Percentiles rank a stretch among this genome's conserved stretches.
These are phyloP conservation scores for Linum usitatissimum DNA, from an alignment of 345 rosid genomes.

Conservation along the genomic window DNA sequence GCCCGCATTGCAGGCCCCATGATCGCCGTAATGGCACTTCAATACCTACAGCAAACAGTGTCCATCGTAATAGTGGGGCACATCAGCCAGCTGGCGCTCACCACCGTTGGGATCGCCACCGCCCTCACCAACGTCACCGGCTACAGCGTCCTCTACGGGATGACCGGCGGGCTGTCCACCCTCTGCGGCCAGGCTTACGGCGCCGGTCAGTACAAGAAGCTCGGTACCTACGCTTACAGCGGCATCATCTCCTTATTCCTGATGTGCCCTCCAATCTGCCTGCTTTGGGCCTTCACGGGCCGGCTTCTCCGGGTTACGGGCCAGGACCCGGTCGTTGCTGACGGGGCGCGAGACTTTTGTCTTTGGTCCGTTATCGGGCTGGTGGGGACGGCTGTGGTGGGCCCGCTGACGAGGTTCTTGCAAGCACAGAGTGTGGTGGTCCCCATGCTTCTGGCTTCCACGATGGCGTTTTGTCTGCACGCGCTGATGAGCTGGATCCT, in stretches of 20 bases:
- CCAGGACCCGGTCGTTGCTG: neutral
- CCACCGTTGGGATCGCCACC: neutral
- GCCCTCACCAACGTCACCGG: constrained; percentile 2
- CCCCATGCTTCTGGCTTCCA: neutral
- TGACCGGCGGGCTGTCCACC: neutral
- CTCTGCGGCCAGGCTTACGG: constrained; percentile 4
- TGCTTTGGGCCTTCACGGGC: constrained; percentile 1
- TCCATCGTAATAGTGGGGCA: neutral
- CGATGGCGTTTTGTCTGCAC: neutral
- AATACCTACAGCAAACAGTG: neutral
- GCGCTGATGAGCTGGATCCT: neutral
- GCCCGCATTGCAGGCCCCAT: neutral
- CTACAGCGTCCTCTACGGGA: neutral
- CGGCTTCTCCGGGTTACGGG: neutral
- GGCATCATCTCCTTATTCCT: neutral
- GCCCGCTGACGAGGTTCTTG: neutral
- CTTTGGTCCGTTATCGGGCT: neutral
- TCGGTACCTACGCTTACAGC: constrained; percentile 3
- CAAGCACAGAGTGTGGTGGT: neutral
- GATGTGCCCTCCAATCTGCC: neutral
- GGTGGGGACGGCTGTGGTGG: neutral
- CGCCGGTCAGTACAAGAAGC: neutral
- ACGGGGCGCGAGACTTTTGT: neutral
- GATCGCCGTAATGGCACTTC: neutral
- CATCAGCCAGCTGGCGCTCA: neutral